A percentile compares a stretch with the other conserved stretches of the same genome.
These are phyloP conservation scores for Athelia psychrophila DNA, from an alignment of 1,284 basidiomycete species.

Conservation along the genomic window DNA sequence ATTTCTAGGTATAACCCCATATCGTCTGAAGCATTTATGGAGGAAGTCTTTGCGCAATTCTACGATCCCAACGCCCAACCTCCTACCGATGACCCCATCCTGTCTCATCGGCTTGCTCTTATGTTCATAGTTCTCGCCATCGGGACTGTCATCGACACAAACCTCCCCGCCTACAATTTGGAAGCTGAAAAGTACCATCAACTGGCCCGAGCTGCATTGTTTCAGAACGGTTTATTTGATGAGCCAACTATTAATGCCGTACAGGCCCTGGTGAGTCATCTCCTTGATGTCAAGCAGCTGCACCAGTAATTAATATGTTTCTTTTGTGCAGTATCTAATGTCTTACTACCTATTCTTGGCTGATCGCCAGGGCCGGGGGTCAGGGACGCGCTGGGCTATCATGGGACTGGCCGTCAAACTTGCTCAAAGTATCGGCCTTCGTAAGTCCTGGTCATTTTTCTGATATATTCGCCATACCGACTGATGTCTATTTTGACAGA, in stretches of 20 bases:
- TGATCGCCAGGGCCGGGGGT: constrained; percentile 68
- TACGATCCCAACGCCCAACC: constrained; percentile 48
- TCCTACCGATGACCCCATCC: constrained; percentile 52
- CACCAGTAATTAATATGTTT: constrained; percentile 7
- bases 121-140: constrained; percentile 77
- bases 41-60: constrained; percentile 59
- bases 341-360: constrained; percentile 73
- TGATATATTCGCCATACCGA: constrained; percentile 4
- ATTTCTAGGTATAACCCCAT: constrained; percentile 69
- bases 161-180: constrained; percentile 61
- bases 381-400: constrained; percentile 73
- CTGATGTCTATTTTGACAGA: constrained; percentile 36
- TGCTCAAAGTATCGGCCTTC: constrained; percentile 74
- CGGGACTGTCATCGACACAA: constrained; percentile 67
- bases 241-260: constrained; percentile 72
- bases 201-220: constrained; percentile 67
- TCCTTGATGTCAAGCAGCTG: not conserved
- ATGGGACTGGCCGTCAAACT: constrained; percentile 79
- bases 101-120: constrained; percentile 66
- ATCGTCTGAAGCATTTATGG: constrained; percentile 60
- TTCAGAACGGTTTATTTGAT: constrained; percentile 69
- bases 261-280: constrained; percentile 57
- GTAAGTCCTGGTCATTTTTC: constrained; percentile 45
- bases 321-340: constrained; percentile 61
- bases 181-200: constrained; percentile 81